Percentiles rank a stretch among this genome's conserved stretches.
Evolutionary conservation across 768 basidiomycete genomes (phyloP).

Genomic region (Tricholomella constricta): DNA sequence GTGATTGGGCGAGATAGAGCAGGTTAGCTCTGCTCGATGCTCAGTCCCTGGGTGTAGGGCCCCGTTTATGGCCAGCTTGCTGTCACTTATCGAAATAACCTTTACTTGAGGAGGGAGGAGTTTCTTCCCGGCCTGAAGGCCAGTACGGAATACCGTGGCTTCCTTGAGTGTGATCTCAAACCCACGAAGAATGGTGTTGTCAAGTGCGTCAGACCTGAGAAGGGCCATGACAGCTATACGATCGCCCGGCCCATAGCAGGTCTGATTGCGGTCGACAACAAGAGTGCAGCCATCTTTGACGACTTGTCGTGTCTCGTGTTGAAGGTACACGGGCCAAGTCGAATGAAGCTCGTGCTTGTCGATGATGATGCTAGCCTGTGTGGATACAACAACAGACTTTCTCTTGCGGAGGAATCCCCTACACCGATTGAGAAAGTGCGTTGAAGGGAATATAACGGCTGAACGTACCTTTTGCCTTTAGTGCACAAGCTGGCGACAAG

Average conservation of each 20-base stretch:
- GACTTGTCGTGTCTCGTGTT: slow-evolving; percentile 70
- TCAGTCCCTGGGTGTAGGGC: slow-evolving; percentile 72
- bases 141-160: slow-evolving; percentile 71
- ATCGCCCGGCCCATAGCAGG: slow-evolving; percentile 88
- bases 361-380: slow-evolving; percentile 73
- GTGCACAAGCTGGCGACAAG: slow-evolving; percentile 85
- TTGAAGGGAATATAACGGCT: neutral
- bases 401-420: slow-evolving; percentile 85
- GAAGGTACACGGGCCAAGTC: slow-evolving; percentile 89
- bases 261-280: slow-evolving; percentile 70
- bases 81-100: slow-evolving; percentile 61
- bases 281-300: slow-evolving; percentile 72
- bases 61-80: slow-evolving; percentile 70
- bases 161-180: slow-evolving; percentile 85
- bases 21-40: slow-evolving; percentile 72
- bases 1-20: slow-evolving; percentile 69
- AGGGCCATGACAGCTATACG: slow-evolving; percentile 71
- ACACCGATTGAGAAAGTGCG: slow-evolving; percentile 4
- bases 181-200: slow-evolving; percentile 74
- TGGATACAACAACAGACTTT: slow-evolving; percentile 68
- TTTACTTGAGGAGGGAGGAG: slow-evolving; percentile 54
- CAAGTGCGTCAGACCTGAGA: slow-evolving; percentile 68
- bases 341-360: slow-evolving; percentile 95
- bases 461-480: slow-evolving; percentile 77
- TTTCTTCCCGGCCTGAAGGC: slow-evolving; percentile 59